Evolutionary conservation across 805 yeast genomes (phyloP), one percentile per base, ranked within the genome.

Genomic region (Yamadazyma kitorensis): DNA sequence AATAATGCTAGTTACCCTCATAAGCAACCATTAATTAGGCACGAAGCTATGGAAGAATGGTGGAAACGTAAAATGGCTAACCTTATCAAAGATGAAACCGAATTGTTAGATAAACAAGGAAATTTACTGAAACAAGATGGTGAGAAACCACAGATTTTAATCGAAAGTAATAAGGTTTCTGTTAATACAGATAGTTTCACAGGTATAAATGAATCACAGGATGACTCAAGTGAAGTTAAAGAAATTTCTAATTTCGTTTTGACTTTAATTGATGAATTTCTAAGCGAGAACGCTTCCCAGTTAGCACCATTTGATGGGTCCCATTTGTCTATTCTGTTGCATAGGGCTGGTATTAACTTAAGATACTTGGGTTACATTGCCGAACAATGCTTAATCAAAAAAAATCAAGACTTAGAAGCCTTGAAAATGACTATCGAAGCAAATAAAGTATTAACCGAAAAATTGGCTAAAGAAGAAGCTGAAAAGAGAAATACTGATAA

Each of bases 1-100:
- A 59, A 64, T n/a, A 42, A 55, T 5, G 55, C 58, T n/a, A 68
- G 77, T 8, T 89, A 88, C 54, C 96, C 96, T 12, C 96, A 87
- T 54, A 75, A 77, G 44, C 86, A 87, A 59, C 70, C 84, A 10
- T 74, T 84, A 17, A 52, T 91, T 28, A 80, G 98, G 63, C 80
- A 79, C 44, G 98, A 91, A 62, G 93, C 96, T 12, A 78, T 91
- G 30, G 91, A 81, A 47, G 86, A 80, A 48, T 91, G 96, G 96
- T 86, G 93, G 82, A 76, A 75, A 52, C 59, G 77, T 39, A 77
- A 81, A 52, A 72, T 83, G 3, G 74, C 83, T 11, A 67, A 64
- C 14, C 66, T 68, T 29, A 55, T 79, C 42, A 70, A 70, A 39
- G 61, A 53, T 1, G 77, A 76, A 48, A 64, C 78, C 27, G 78